These are phyloP conservation scores for Ensete ventricosum DNA, from an alignment of 176 grass and related monocot species.

Conservation along the genomic window DNA sequence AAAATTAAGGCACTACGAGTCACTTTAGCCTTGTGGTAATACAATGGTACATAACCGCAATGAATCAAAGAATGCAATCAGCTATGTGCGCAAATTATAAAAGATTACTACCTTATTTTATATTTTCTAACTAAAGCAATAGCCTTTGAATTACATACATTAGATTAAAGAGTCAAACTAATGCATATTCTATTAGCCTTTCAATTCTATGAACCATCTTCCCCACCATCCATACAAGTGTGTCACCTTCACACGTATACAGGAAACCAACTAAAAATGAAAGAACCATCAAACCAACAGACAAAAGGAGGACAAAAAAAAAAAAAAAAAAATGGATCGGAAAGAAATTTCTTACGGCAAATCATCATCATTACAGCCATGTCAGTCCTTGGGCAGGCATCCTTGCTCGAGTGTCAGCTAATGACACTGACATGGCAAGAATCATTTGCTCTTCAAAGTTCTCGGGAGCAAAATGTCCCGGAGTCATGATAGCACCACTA, in stretches of 20 bases:
- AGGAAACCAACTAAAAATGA: conserved; percentile 41
- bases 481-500: conserved; percentile 34
- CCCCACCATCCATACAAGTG: not conserved
- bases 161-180: too few relatives aligned
- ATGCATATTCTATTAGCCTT: too few relatives aligned
- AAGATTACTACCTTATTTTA: too few relatives aligned
- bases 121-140: too few relatives aligned
- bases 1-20: too few relatives aligned
- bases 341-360: conserved; percentile 19
- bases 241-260: conserved; percentile 36
- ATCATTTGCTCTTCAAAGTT: conserved; percentile 99
- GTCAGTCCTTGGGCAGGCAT: conserved; percentile 47
- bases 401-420: conserved; percentile 64
- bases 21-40: too few relatives aligned
- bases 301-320: conserved; percentile 20
- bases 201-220: too few relatives aligned
- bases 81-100: too few relatives aligned
- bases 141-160: too few relatives aligned
- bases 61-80: too few relatives aligned
- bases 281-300: conserved; percentile 29
- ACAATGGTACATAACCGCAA: too few relatives aligned
- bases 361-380: conserved; percentile 54
- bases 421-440: conserved; percentile 73
- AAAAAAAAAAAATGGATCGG: conserved; percentile 5
- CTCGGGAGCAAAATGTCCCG: conserved; percentile 53